Evolutionary conservation across 371 early-diverging fungal genomes (phyloP).

Genomic region (Nosema muscidifuracis): DNA sequence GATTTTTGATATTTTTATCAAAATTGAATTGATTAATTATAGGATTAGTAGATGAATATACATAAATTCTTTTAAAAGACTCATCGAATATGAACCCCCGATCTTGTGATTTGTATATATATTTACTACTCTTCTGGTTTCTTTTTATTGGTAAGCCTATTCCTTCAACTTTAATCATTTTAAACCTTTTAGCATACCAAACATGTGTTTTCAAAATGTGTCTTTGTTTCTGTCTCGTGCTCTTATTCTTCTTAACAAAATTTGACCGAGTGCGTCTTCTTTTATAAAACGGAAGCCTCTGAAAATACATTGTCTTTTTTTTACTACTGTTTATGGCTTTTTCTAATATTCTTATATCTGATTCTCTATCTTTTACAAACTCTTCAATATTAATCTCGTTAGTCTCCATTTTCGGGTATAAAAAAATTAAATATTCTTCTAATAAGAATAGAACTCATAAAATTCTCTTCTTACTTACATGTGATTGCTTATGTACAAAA

Average conservation of each 20-base stretch:
- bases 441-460: too few species aligned
- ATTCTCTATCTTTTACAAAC: conserved; percentile 50
- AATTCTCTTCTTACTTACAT: too few species aligned
- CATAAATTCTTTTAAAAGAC: conserved; percentile 24
- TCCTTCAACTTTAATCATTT: conserved; percentile 44
- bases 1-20: neutral
- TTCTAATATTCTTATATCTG: conserved; percentile 54
- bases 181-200: conserved; percentile 60
- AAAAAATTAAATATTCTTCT: conserved; percentile 3
- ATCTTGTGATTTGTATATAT: conserved; percentile 50
- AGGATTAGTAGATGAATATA: conserved; percentile 2
- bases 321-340: conserved; percentile 22
- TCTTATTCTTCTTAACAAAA: conserved; percentile 13
- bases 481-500: too few species aligned
- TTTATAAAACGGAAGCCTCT: conserved; percentile 52
- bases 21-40: neutral
- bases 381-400: conserved; percentile 39
- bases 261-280: conserved; percentile 51
- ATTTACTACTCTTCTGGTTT: conserved; percentile 46
- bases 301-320: conserved; percentile 53
- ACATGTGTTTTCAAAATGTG: conserved; percentile 48
- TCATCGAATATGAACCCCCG: conserved; percentile 59
- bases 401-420: neutral
- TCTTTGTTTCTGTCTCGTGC: conserved; percentile 23
- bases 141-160: conserved; percentile 36